Conservation (phyloP, 139 green algal genomes). For the Tetradesmus lagerheimii region DNA sequence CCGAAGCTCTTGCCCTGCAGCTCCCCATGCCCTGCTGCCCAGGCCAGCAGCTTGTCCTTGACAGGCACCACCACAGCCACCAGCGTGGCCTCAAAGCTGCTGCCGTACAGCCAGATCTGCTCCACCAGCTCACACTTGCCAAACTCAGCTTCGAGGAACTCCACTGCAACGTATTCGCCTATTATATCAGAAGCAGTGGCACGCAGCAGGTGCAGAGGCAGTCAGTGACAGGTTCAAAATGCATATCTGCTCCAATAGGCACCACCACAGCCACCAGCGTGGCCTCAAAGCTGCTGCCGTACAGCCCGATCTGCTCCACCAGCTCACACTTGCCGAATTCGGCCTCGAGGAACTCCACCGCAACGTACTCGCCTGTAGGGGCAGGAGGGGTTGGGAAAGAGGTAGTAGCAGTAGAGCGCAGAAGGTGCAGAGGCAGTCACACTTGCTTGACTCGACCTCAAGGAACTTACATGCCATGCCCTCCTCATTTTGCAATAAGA, state of each 20-base stretch:
- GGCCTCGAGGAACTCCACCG: slow-evolving; percentile 95
- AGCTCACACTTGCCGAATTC: slow-evolving; percentile 86
- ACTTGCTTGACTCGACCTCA: too few species aligned
- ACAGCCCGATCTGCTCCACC: slow-evolving; percentile 96
- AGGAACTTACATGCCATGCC: slow-evolving; percentile 43
- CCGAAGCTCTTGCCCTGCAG: slow-evolving; percentile 4
- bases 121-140: slow-evolving; percentile 89
- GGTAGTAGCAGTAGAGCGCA: not conserved
- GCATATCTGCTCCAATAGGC: not conserved
- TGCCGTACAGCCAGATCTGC: slow-evolving; percentile 95
- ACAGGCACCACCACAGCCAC: slow-evolving; percentile 93
- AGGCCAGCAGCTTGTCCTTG: slow-evolving; percentile 61
- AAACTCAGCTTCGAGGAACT: slow-evolving; percentile 94
- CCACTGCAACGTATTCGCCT: slow-evolving; percentile 97
- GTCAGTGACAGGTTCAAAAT: not conserved
- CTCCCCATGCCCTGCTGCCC: slow-evolving; percentile 56
- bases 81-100: slow-evolving; percentile 90
- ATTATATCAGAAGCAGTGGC: not conserved
- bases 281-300: slow-evolving; percentile 92
- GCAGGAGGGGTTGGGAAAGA: not conserved
- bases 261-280: not conserved
- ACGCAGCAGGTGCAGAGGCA: not conserved
- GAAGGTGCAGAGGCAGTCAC: not conserved
- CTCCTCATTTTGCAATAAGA: too few species aligned
- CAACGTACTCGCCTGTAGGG: slow-evolving; percentile 94